Conservation (phyloP, 441 rosid species). For the Syzygium malaccense region DNA sequence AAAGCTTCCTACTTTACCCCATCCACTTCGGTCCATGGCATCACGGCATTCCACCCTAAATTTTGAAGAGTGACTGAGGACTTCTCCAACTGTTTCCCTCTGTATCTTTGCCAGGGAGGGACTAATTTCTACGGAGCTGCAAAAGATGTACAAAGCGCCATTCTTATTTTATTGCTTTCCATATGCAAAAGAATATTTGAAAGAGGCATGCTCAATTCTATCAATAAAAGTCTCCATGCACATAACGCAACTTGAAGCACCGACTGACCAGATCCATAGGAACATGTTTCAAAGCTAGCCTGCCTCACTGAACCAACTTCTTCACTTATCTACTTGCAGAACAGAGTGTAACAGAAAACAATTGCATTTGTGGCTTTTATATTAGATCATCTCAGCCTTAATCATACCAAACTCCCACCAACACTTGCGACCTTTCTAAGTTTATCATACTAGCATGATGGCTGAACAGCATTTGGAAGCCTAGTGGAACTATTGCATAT, state of each 20-base stretch:
- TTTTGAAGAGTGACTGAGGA: conserved; percentile 68
- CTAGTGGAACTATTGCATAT: not conserved
- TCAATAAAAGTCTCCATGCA: not conserved
- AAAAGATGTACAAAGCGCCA: not conserved
- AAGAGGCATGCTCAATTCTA: not conserved
- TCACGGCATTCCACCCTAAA: conserved; percentile 85
- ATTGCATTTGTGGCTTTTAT: not conserved
- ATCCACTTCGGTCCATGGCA: conserved; percentile 79
- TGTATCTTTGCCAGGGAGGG: conserved; percentile 82
- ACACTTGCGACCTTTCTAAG: not conserved
- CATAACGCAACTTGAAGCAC: not conserved
- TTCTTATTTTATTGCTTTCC: not conserved
- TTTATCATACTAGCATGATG: not conserved
- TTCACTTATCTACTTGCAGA: not conserved
- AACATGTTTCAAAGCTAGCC: not conserved
- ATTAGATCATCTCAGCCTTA: not conserved
- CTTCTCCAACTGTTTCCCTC: conserved; percentile 81
- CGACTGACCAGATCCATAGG: not conserved
- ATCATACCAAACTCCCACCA: not conserved
- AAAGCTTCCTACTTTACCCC: conserved; percentile 50
- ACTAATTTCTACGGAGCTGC: conserved; percentile 96
- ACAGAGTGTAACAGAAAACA: not conserved
- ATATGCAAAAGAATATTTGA: not conserved
- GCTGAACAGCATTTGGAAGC: not conserved
- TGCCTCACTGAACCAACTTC: not conserved